Percentiles rank a stretch among this genome's conserved stretches.
These are phyloP conservation scores for Canavalia ensiformis DNA, from an alignment of 306 rosid genomes.

Conservation along the genomic window DNA sequence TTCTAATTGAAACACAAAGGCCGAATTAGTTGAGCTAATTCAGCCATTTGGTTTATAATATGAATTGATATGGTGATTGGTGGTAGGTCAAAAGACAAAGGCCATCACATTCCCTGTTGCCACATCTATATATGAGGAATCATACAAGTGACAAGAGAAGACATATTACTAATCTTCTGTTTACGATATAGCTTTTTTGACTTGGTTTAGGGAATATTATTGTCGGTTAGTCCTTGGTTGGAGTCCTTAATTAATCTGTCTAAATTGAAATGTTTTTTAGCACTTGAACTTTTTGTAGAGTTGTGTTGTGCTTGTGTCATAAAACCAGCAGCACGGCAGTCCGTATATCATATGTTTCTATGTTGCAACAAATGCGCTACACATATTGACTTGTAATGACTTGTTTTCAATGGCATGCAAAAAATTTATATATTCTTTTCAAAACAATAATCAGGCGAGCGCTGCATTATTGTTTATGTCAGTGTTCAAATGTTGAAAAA, in stretches of 20 bases:
- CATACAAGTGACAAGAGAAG: slow-evolving; percentile 43
- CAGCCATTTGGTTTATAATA: slow-evolving; percentile 44
- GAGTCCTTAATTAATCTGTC: slow-evolving; percentile 33
- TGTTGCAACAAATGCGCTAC: slow-evolving; percentile 24
- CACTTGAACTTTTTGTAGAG: slow-evolving; percentile 25
- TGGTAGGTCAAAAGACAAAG: slow-evolving; percentile 35
- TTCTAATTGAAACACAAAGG: slow-evolving; percentile 7
- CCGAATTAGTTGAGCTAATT: slow-evolving; percentile 51
- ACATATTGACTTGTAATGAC: not conserved
- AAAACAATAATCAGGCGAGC: not conserved
- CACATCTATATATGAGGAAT: slow-evolving; percentile 21
- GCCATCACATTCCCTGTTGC: slow-evolving; percentile 32
- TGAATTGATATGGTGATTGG: slow-evolving; percentile 29
- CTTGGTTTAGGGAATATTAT: slow-evolving; percentile 41
- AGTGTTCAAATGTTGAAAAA: not conserved
- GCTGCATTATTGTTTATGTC: not conserved
- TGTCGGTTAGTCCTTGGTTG: slow-evolving; percentile 41
- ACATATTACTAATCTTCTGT: slow-evolving; percentile 25
- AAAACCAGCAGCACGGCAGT: slow-evolving; percentile 21
- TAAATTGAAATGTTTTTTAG: slow-evolving; percentile 39
- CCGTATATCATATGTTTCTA: slow-evolving; percentile 26
- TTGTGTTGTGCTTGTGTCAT: slow-evolving; percentile 1
- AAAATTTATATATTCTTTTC: not conserved
- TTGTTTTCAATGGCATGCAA: slow-evolving; percentile 17
- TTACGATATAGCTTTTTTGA: slow-evolving; percentile 43